Conservation (phyloP, 73 alveolate species). For the Paramecium caudatum region DNA sequence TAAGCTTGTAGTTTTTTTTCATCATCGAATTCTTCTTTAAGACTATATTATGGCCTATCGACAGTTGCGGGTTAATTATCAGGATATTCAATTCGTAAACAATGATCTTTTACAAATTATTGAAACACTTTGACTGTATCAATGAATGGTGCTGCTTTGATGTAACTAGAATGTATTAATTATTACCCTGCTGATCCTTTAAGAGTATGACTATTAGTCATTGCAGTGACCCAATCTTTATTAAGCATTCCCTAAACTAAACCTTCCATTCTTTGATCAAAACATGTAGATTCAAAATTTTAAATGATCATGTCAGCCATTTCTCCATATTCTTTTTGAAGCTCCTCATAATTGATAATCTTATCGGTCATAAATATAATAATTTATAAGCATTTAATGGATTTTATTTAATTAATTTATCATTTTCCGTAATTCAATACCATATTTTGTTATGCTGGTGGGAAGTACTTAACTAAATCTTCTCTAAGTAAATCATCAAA, state of each 20-base stretch:
- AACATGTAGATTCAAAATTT: slow-evolving; percentile 46
- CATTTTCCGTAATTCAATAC: slow-evolving; percentile 60
- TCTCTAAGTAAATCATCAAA: slow-evolving; percentile 88
- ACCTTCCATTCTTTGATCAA: slow-evolving; percentile 17
- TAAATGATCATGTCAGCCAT: slow-evolving; percentile 26
- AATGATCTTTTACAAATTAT: slow-evolving; percentile 50
- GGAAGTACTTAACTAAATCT: slow-evolving; percentile 68
- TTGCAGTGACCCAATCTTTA: slow-evolving; percentile 64
- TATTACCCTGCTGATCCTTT: slow-evolving; percentile 68
- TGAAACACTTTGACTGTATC: slow-evolving; percentile 13
- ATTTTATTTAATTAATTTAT: slow-evolving; percentile 18
- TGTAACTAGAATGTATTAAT: slow-evolving; percentile 13
- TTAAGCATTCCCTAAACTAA: slow-evolving; percentile 33
- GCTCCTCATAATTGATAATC: not conserved
- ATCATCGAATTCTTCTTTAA: slow-evolving; percentile 43
- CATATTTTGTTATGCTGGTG: slow-evolving; percentile 52
- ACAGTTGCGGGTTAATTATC: slow-evolving; percentile 5
- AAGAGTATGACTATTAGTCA: slow-evolving; percentile 36
- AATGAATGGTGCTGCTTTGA: slow-evolving; percentile 32
- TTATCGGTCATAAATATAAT: slow-evolving; percentile 11
- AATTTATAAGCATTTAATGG: not conserved
- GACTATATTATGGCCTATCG: slow-evolving; percentile 34
- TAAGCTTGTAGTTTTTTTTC: slow-evolving; percentile 35
- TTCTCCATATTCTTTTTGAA: slow-evolving; percentile 1
- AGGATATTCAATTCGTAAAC: not conserved